Conservation (phyloP, 1,284 basidiomycete species). For the Tilletia horrida region DNA sequence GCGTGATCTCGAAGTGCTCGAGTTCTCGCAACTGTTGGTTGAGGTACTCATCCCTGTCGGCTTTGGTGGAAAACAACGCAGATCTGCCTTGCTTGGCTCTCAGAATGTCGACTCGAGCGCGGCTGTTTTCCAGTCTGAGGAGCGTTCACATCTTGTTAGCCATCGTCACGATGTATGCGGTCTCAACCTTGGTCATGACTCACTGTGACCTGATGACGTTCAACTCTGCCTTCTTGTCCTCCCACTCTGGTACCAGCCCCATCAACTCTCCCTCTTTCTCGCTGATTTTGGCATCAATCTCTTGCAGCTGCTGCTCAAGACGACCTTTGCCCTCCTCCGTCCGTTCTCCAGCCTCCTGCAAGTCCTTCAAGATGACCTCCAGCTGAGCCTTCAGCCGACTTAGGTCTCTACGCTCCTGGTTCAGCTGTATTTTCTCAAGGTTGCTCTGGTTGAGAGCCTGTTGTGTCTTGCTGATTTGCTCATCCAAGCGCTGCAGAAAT, state of each 20-base stretch:
- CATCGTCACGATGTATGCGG: background rate
- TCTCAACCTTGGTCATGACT: background rate
- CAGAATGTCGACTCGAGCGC: slow-evolving; percentile 40
- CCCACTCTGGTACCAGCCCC: slow-evolving; percentile 67
- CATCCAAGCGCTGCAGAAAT: slow-evolving; percentile 61
- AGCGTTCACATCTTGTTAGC: background rate
- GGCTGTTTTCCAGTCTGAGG: slow-evolving; percentile 33
- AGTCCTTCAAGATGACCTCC: slow-evolving; percentile 72
- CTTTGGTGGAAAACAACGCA: slow-evolving; percentile 40
- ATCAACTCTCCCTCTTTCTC: slow-evolving; percentile 67
- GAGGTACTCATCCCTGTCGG: slow-evolving; percentile 47
- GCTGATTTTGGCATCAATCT: slow-evolving; percentile 64
- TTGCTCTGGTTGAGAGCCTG: slow-evolving; percentile 69
- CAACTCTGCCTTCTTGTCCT: slow-evolving; percentile 60
- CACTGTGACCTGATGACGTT: slow-evolving; percentile 23
- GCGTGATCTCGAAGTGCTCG: slow-evolving; percentile 28
- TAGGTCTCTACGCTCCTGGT: slow-evolving; percentile 64
- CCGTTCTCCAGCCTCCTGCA: slow-evolving; percentile 59
- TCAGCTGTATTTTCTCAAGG: slow-evolving; percentile 69
- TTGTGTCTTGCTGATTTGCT: slow-evolving; percentile 68
- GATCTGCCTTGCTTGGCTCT: slow-evolving; percentile 50
- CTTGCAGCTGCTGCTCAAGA: slow-evolving; percentile 66
- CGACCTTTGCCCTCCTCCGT: slow-evolving; percentile 55
- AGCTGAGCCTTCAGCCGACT: slow-evolving; percentile 68
- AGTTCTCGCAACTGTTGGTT: slow-evolving; percentile 38